phyloP scores from a whole-genome alignment of 306 rosid species.

The Lupinus albus region DNA sequence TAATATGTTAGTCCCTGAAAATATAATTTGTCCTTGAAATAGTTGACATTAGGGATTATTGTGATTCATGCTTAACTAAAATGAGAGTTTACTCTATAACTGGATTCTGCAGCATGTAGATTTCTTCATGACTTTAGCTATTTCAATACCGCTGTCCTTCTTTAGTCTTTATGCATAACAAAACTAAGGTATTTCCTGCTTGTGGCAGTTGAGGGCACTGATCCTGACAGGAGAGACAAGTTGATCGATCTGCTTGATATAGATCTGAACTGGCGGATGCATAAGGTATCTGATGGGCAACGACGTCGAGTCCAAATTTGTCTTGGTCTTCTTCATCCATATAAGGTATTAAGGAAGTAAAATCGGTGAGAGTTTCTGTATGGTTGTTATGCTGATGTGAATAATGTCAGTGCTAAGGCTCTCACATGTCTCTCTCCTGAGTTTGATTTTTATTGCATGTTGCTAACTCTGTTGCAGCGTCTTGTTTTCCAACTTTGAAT shows the following conservation, averaged over 20 bases:
- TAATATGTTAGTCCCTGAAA: too few species aligned
- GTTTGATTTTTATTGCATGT: slow-evolving; percentile 18
- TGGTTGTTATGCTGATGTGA: slow-evolving; percentile 20
- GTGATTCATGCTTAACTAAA: neutral
- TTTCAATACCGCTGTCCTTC: slow-evolving; percentile 20
- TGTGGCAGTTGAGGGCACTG: slow-evolving; percentile 84
- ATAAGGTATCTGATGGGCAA: slow-evolving; percentile 97
- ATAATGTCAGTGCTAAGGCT: slow-evolving; percentile 16
- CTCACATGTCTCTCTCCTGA: neutral
- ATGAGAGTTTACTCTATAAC: too few species aligned
- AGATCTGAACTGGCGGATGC: slow-evolving; percentile 93
- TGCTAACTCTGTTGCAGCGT: neutral
- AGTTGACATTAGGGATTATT: neutral
- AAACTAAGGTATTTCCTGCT: slow-evolving; percentile 20
- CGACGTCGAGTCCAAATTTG: slow-evolving; percentile 96
- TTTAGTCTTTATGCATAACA: slow-evolving; percentile 21
- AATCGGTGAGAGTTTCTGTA: slow-evolving; percentile 11
- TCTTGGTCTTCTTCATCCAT: slow-evolving; percentile 95
- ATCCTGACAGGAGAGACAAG: slow-evolving; percentile 80
- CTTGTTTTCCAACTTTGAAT: neutral
- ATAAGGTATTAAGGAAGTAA: slow-evolving; percentile 57
- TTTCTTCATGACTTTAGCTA: slow-evolving; percentile 21
- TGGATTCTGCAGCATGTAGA: slow-evolving; percentile 2
- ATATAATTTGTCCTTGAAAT: too few species aligned
- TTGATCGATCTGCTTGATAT: slow-evolving; percentile 91